phyloP scores from a whole-genome alignment of 495 filamentous ascomycete genomes.

The Lophium mytilinum region DNA sequence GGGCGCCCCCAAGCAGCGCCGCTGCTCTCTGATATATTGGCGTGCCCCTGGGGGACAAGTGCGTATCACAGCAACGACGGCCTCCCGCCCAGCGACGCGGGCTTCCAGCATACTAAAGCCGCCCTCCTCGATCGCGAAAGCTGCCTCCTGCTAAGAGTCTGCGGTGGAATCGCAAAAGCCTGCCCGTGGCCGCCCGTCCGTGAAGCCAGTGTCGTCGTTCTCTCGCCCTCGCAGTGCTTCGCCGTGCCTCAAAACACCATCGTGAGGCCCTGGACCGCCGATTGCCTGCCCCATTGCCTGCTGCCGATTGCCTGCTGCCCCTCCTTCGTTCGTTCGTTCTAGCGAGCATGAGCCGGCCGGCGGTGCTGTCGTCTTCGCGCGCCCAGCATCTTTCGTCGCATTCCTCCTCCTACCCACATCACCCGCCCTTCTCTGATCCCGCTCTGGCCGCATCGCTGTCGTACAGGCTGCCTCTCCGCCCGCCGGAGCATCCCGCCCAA shows the following conservation, averaged over 20 bases:
- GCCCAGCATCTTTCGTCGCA: background rate
- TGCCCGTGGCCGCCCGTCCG: conserved; percentile 1
- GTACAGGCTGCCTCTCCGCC: conserved; percentile 6
- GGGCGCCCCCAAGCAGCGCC: conserved; percentile 8
- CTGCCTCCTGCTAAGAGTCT: background rate
- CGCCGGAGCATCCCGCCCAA: conserved; percentile 20
- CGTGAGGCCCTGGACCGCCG: background rate
- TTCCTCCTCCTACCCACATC: conserved; percentile 1
- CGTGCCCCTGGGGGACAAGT: conserved; percentile 18
- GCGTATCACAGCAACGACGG: conserved; percentile 21
- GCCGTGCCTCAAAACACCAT: background rate
- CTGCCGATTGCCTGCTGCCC: background rate
- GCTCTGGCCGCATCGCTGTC: background rate
- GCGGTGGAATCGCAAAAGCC: conserved; percentile 10
- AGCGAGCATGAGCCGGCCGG: conserved; percentile 18
- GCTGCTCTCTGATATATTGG: conserved; percentile 25
- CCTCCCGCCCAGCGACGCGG: conserved; percentile 6
- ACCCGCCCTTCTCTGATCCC: background rate
- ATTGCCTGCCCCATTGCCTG: background rate
- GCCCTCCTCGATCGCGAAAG: background rate
- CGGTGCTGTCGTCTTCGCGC: background rate
- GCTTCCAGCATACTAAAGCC: conserved; percentile 14
- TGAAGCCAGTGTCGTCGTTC: background rate
- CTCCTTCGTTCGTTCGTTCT: background rate
- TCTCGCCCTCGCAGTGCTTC: background rate